A percentile compares a stretch with the other conserved stretches of the same genome.
phyloP scores from a whole-genome alignment of 805 yeast species.

The Pichia eremophila region DNA sequence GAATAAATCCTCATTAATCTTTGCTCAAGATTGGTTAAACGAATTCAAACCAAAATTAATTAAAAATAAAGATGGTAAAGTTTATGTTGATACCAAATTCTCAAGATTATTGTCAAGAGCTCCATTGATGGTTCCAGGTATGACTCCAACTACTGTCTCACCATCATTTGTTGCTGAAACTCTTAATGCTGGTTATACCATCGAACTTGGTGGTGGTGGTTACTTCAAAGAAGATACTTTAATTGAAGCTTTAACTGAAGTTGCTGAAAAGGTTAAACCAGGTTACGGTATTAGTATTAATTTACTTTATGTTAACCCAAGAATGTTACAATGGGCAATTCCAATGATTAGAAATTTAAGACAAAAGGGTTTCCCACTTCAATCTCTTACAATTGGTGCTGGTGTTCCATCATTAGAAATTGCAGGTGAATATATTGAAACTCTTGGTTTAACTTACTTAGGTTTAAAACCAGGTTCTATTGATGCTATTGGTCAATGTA shows the following conservation, averaged over 20 bases:
- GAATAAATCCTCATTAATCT: conserved; percentile 54
- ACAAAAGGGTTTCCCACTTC: conserved; percentile 89
- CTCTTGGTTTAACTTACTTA: conserved; percentile 84
- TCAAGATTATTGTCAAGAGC: conserved; percentile 88
- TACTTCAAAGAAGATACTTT: conserved; percentile 69
- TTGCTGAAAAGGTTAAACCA: conserved; percentile 60
- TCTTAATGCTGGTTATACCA: conserved; percentile 91
- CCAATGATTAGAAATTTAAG: conserved; percentile 87
- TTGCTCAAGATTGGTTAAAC: conserved; percentile 83
- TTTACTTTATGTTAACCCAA: conserved; percentile 92
- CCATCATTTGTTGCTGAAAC: conserved; percentile 93
- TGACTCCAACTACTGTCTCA: conserved; percentile 97
- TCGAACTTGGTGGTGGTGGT: conserved; percentile 99
- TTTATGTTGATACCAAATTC: conserved; percentile 88
- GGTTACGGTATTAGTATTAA: conserved; percentile 90
- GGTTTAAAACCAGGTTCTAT: conserved; percentile 97
- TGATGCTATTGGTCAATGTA: conserved; percentile 80
- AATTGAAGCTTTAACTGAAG: conserved; percentile 66
- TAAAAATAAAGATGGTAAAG: conserved; percentile 63
- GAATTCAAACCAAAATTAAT: conserved; percentile 82
- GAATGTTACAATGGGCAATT: conserved; percentile 98
- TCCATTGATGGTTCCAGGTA: conserved; percentile 96
- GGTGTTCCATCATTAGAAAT: conserved; percentile 99
- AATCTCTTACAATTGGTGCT: conserved; percentile 95
- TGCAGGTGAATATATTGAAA: conserved; percentile 90